Evolutionary conservation across 2,329 filamentous ascomycete species (phyloP), one percentile per base, ranked within the genome.

Genomic region (Aureobasidium musti): DNA sequence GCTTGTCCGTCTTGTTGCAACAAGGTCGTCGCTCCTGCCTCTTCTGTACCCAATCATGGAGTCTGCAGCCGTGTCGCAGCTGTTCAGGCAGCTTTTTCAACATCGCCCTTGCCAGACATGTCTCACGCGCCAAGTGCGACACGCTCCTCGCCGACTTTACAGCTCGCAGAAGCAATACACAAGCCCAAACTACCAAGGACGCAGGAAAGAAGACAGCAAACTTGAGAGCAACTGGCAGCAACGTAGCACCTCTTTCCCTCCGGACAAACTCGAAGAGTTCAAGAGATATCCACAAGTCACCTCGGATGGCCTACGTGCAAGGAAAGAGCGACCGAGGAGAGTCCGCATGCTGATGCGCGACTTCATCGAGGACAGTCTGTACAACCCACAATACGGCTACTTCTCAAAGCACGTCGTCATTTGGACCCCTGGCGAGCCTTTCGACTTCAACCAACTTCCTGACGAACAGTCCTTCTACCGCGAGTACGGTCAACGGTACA

Each of bases 301-400:
- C 10, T 86, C 92, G n/a, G 84, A 89, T 70, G 88, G 92, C 69
- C 81, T 99, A 71, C 88, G 89, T 71, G 82, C 79, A 71, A 84
- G 90, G 64, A 88, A 82, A 63, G 89, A 96, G 75, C 83, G 95
- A 74, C 95, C 95, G 52, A 86, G 86, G 74, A 86, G 90, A 77
- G 93, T 97, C 71, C 97, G 97, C 85, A 99, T 99, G 95, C 81
- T 97, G 74, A 91, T 96, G 76, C 86, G 96, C 71, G 96, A 99
- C 82, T 99, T 99, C 75, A 95, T 99, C 75, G 95, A 99, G 78
- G 93, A 97, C 80, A 95, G 91, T 75, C 81, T 97, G 17, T 98
- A 98, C 77, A 97, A 98, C 75, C 92, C 92, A 0, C 84, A 91
- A 71, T 98, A 97, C 75, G 93, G 94, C 72, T 97, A 97, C 81